Conservation (phyloP, 192 early-diverging fungal genomes). For the Gonapodya sp. region DNA sequence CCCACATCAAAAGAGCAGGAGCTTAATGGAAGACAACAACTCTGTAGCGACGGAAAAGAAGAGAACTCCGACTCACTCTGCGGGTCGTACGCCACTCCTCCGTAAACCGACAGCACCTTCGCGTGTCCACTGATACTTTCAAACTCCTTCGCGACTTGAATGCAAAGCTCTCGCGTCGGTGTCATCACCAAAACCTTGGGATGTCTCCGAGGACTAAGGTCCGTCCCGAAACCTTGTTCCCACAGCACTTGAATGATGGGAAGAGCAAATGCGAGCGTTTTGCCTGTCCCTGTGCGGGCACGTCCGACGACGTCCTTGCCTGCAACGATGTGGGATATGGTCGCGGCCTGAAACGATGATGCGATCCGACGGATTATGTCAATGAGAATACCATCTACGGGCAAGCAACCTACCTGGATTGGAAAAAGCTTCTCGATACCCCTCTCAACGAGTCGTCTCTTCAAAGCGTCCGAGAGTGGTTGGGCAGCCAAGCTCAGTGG, state of each 20-base stretch:
- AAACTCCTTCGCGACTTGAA: slow-evolving; percentile 39
- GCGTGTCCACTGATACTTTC: slow-evolving; percentile 52
- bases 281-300: slow-evolving; percentile 64
- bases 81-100: slow-evolving; percentile 70
- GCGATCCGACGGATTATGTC: background rate
- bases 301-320: slow-evolving; percentile 67
- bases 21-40: slow-evolving; percentile 11
- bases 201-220: background rate
- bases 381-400: background rate
- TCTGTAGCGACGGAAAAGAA: background rate
- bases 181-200: slow-evolving; percentile 21
- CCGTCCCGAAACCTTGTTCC: slow-evolving; percentile 16
- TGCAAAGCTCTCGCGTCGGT: slow-evolving; percentile 19
- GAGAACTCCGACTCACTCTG: slow-evolving; percentile 27
- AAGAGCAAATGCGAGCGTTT: slow-evolving; percentile 70
- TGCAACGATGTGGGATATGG: slow-evolving; percentile 57
- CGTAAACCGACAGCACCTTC: slow-evolving; percentile 66
- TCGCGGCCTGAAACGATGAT: slow-evolving; percentile 43
- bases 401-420: slow-evolving; percentile 48
- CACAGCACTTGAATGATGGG: slow-evolving; percentile 67
- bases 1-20: too few species aligned
- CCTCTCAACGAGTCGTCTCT: slow-evolving; percentile 55
- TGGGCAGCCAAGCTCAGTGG: slow-evolving; percentile 38
- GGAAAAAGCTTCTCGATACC: slow-evolving; percentile 82
- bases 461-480: slow-evolving; percentile 53